These are phyloP conservation scores for Exophiala sp. DNA, from an alignment of 2,329 filamentous ascomycete species.

Conservation along the genomic window DNA sequence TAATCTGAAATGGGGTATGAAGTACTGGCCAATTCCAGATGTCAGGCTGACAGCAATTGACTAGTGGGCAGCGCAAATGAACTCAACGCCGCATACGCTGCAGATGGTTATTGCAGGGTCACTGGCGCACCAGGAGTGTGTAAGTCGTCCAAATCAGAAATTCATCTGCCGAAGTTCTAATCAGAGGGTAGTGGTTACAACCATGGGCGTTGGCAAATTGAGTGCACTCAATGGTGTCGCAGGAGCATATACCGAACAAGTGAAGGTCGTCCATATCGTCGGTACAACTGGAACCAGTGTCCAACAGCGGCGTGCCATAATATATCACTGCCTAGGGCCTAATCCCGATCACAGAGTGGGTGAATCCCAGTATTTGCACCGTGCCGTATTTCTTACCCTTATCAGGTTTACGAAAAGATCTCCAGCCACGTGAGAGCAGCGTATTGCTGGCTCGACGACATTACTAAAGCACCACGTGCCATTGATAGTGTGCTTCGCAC, in stretches of 20 bases:
- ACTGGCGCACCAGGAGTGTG: conserved; percentile 1
- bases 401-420: conserved; percentile 14
- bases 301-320: not conserved
- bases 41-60: not conserved
- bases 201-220: not conserved
- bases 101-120: conserved; percentile 72
- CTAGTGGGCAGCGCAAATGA: conserved; percentile 44
- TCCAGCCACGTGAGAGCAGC: conserved; percentile 12
- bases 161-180: not conserved
- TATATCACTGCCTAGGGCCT: not conserved
- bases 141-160: not conserved
- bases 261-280: not conserved
- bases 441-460: conserved; percentile 19
- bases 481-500: conserved; percentile 23
- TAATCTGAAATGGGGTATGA: not conserved
- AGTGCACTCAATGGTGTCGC: not conserved
- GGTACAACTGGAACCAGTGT: not conserved
- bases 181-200: not conserved
- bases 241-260: not conserved
- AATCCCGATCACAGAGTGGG: not conserved
- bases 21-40: not conserved
- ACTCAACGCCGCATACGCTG: conserved; percentile 64
- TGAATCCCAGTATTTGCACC: not conserved
- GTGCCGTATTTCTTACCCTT: not conserved
- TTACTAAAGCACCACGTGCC: conserved; percentile 6